Evolutionary conservation across 148 eudicot genomes (phyloP).

Genomic region (Chenopodium berlandieri): DNA sequence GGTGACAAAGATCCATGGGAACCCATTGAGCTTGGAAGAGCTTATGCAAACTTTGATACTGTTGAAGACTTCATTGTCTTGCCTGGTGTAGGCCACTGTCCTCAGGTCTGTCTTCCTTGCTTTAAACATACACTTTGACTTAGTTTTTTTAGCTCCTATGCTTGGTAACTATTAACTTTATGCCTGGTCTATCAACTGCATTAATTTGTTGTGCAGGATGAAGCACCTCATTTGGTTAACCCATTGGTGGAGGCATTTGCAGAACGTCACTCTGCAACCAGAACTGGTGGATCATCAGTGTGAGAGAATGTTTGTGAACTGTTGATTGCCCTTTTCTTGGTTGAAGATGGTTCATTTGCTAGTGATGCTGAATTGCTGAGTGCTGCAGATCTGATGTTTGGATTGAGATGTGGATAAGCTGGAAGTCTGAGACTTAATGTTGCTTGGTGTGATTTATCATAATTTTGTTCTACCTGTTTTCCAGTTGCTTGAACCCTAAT

Average conservation of each 20-base stretch:
- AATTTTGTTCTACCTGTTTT: not conserved
- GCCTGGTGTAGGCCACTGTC: slow-evolving; percentile 95
- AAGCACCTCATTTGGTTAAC: slow-evolving; percentile 89
- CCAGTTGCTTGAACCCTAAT: not conserved
- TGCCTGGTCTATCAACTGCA: not conserved
- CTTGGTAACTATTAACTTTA: not conserved
- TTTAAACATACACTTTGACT: not conserved
- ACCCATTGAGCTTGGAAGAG: slow-evolving; percentile 86
- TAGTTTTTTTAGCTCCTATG: not conserved
- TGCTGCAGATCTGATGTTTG: not conserved
- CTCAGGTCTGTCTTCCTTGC: slow-evolving; percentile 60
- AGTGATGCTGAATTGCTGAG: not conserved
- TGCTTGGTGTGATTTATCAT: not conserved
- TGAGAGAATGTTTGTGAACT: slow-evolving; percentile 2
- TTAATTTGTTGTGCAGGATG: slow-evolving; percentile 53
- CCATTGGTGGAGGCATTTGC: slow-evolving; percentile 76
- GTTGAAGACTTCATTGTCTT: slow-evolving; percentile 87
- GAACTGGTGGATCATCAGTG: slow-evolving; percentile 14
- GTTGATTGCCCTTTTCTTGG: not conserved
- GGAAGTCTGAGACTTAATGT: not conserved
- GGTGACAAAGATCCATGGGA: slow-evolving; percentile 99
- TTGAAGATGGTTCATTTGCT: not conserved
- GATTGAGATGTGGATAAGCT: not conserved
- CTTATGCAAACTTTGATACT: slow-evolving; percentile 58
- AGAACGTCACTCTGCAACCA: slow-evolving; percentile 52